Evolutionary conservation across 345 rosid species (phyloP).

Genomic region (Syzygium jambos): DNA sequence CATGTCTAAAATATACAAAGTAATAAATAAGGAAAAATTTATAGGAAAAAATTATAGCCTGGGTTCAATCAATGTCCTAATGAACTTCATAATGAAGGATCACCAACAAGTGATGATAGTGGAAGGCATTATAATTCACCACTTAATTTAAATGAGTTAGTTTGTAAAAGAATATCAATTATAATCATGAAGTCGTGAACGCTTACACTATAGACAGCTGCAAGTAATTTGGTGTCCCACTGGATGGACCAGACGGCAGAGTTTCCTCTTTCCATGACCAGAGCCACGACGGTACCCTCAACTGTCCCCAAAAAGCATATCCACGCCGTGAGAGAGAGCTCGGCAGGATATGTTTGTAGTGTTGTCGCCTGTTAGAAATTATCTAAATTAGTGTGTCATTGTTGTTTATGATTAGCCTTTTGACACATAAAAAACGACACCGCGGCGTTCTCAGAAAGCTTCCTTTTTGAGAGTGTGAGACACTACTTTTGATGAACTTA

Average conservation of each 20-base stretch:
- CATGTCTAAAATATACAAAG: neutral
- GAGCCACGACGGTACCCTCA: constrained; percentile 44
- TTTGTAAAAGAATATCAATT: neutral
- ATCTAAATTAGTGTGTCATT: neutral
- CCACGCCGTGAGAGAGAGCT: constrained; percentile 81
- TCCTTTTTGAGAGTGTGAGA: neutral
- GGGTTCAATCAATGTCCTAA: neutral
- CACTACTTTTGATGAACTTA: neutral
- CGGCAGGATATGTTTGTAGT: constrained; percentile 55
- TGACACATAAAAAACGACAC: neutral
- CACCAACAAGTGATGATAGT: neutral
- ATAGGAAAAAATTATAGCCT: neutral
- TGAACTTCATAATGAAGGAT: neutral
- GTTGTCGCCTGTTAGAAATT: constrained; percentile 38
- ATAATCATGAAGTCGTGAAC: neutral
- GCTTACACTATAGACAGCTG: constrained; percentile 67
- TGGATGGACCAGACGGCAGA: constrained; percentile 42
- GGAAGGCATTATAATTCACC: neutral
- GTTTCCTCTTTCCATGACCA: constrained; percentile 68
- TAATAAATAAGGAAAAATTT: neutral
- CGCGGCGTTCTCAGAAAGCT: neutral
- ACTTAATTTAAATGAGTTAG: neutral
- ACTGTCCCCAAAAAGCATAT: constrained; percentile 69
- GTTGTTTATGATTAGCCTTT: neutral
- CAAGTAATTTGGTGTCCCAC: constrained; percentile 69